Base-by-base conservation (phyloP, 345 rosid species). In the Garcia nutans region DNA sequence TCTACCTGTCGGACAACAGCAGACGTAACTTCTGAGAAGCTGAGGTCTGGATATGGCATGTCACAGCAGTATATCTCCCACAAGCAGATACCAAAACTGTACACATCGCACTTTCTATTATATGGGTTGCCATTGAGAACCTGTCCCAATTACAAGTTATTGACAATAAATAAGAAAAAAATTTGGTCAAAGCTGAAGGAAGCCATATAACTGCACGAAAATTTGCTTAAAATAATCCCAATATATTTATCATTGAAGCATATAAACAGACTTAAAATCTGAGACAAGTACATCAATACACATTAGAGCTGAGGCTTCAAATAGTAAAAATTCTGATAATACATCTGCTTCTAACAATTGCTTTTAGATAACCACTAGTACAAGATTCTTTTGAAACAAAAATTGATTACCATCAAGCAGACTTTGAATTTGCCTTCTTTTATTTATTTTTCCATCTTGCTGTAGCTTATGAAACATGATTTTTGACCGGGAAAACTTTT, bases 21-120 rank as follows among this genome's bases (percentile, higher is more conserved):
- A 0, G 86, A 80, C 44, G 83, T 83, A 42, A 83, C 70, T 71
- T 83, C 83, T 54, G 86, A 77, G 79, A 83, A 80, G 45, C 83
- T 83, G 31, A 83, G 86, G 52, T 83, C 83, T 10, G 83, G 83
- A 71, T 83, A 80, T 20, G 86, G 86, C 83, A 80, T 80, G 74
- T 83, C 83, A 54, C 86, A 83, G 78, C 86, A 83, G 69, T 83
- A 83, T 62, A 83, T 83, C 83, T 83, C 86, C 86, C 86, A 83
- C 62, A 83, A 68, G 76, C 86, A 83, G 67, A 83, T 83, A 11
- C 86, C 83, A 56, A 79, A 83, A 62, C 86, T 83, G 74, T 83
- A 83, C 55, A 83, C 86, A 28, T 83, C 86, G 7, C 86, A 83
- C 66, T 83, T 83, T 71, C 86, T 80, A 9, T 83, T 77, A 42